Conservation (phyloP, 1,284 basidiomycete genomes). For the Filobasidium uniguttulatum region DNA sequence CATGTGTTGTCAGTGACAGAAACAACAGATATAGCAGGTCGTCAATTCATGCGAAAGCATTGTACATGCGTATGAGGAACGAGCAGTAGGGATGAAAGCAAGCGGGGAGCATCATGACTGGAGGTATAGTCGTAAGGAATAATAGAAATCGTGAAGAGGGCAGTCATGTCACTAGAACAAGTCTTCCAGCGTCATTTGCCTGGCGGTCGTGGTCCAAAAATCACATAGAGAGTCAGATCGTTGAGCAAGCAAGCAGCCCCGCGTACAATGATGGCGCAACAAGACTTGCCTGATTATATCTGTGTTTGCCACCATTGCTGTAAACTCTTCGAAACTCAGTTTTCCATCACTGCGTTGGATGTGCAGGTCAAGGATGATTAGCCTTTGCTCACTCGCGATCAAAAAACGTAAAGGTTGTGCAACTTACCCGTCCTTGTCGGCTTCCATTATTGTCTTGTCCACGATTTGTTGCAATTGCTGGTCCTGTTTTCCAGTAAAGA, state of each 20-base stretch:
- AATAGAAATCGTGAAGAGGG: too few species aligned
- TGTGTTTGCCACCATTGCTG: conserved; percentile 91
- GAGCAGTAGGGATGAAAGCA: too few species aligned
- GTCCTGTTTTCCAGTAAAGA: conserved; percentile 48
- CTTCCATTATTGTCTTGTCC: conserved; percentile 99
- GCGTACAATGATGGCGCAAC: background rate
- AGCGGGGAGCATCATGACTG: too few species aligned
- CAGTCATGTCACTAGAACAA: conserved; percentile 54
- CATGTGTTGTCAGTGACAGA: too few species aligned
- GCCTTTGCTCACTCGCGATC: background rate
- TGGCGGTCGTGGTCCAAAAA: conserved; percentile 42
- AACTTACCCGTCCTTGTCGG: conserved; percentile 70
- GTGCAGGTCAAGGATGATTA: conserved; percentile 1
- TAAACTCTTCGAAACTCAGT: conserved; percentile 91
- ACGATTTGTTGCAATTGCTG: conserved; percentile 99
- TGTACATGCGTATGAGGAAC: too few species aligned
- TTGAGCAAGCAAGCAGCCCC: background rate
- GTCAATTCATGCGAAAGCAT: too few species aligned
- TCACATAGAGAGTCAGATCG: background rate
- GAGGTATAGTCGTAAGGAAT: too few species aligned
- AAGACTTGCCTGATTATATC: conserved; percentile 38
- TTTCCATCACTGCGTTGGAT: conserved; percentile 60
- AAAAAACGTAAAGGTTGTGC: background rate
- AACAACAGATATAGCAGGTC: too few species aligned
- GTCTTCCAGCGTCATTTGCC: conserved; percentile 97